phyloP scores from a whole-genome alignment of 1,284 basidiomycete species.

The Apiotrichum laibachii region DNA sequence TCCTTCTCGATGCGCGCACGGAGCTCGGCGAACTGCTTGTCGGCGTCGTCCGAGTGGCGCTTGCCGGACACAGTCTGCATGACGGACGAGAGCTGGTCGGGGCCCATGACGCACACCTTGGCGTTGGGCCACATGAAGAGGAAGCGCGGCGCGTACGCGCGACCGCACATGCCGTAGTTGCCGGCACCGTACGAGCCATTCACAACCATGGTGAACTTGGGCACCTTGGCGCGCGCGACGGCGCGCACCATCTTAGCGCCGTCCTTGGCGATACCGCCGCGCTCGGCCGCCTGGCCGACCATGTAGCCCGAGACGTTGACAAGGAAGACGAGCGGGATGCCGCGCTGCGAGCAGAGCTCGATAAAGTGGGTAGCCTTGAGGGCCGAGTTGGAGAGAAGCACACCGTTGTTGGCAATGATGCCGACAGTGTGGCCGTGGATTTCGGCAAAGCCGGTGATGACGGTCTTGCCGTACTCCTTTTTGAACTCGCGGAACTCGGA shows the following conservation, averaged over 20 bases:
- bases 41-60: slow-evolving; percentile 25
- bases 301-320: slow-evolving; percentile 92
- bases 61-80: slow-evolving; percentile 70
- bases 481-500: slow-evolving; percentile 93
- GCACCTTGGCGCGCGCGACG: slow-evolving; percentile 89
- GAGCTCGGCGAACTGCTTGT: slow-evolving; percentile 52
- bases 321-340: slow-evolving; percentile 85
- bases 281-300: slow-evolving; percentile 91
- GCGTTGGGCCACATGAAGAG: slow-evolving; percentile 99
- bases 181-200: slow-evolving; percentile 88
- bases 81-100: slow-evolving; percentile 83
- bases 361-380: slow-evolving; percentile 94
- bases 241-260: slow-evolving; percentile 98
- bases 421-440: slow-evolving; percentile 82
- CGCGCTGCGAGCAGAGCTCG: slow-evolving; percentile 85
- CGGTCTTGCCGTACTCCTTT: slow-evolving; percentile 85
- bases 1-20: slow-evolving; percentile 81
- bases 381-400: slow-evolving; percentile 88
- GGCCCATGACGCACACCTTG: slow-evolving; percentile 95
- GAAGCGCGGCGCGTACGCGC: slow-evolving; percentile 90
- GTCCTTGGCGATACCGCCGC: slow-evolving; percentile 93
- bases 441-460: slow-evolving; percentile 88
- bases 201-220: slow-evolving; percentile 90
- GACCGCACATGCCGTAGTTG: slow-evolving; percentile 90
- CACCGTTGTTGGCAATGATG: slow-evolving; percentile 90